Base-by-base conservation (phyloP, 2,329 filamentous ascomycete species). In the Colletotrichum tanaceti region DNA sequence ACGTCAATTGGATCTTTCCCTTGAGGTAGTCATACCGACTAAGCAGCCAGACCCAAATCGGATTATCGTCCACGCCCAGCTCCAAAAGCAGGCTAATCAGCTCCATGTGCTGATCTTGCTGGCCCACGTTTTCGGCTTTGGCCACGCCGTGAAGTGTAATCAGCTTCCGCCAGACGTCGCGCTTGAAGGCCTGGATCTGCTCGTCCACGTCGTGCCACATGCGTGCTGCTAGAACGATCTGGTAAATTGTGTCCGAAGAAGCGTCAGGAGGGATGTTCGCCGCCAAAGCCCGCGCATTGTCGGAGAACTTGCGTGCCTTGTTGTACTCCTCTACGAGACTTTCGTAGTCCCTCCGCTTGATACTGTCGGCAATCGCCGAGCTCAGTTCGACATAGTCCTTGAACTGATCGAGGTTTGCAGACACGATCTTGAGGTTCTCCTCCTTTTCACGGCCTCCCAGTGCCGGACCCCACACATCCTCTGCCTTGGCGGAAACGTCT, bases 401-500 rank as follows among this genome's bases (percentile, higher is more conserved):
- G 77, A 96, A 92, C 70, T 89, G 89, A 70, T 96, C 91, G 55
- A 99, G 85, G 16, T 91, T 90, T 10, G 87, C 86, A 24, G 94
- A 85, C 10, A 98, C 89, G 0, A 88, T 86, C 78, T 94, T 97
- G 63, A 99, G 84, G 70, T 91, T 91, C 76, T 94, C 92, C 75
- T 98, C 96, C 76, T 95, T 94, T 74, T 98, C 94, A 35, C 93
- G 89, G 4, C 96, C 96, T 57, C 94, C 93, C 44, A 99, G 80
- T 1, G 96, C 95, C 2, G 96, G 96, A 0, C 96, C 96, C 94
- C 97, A 99, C 10, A 99, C 92, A 75, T 99, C 96, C 78, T 98
- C 94, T 0, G 95, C 96, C 79, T 98, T 98, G 70, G 94, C 92
- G 0, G 93, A 93, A 13, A 97, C 93, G 74, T 98, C 96, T 11